phyloP scores from a whole-genome alignment of 495 filamentous ascomycete species.

The Pseudevernia furfuracea region DNA sequence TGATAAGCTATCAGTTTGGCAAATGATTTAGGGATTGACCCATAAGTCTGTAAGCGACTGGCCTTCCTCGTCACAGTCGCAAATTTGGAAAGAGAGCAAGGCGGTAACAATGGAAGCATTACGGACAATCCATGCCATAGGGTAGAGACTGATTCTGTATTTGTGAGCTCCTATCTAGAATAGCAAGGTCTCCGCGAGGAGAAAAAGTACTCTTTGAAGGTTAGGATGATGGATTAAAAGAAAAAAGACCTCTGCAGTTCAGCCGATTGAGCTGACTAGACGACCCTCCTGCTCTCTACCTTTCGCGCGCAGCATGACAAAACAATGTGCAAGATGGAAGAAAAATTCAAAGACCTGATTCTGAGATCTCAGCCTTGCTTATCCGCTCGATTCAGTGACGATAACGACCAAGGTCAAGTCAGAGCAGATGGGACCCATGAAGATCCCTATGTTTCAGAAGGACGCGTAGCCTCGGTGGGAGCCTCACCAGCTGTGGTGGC shows the following conservation, averaged over 20 bases:
- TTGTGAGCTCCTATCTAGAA: constrained; percentile 23
- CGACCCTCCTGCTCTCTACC: constrained; percentile 20
- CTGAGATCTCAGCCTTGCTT: constrained; percentile 9
- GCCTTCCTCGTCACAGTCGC: too few species aligned
- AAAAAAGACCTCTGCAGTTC: constrained; percentile 16
- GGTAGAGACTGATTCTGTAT: constrained; percentile 26
- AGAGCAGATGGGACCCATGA: constrained; percentile 9
- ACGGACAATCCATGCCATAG: background rate
- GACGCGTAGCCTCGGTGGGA: constrained; percentile 34
- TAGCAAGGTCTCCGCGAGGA: constrained; percentile 15
- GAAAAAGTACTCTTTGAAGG: constrained; percentile 17
- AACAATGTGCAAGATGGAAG: constrained; percentile 15
- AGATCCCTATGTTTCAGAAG: constrained; percentile 25
- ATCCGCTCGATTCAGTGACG: constrained; percentile 11
- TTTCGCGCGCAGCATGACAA: constrained; percentile 18
- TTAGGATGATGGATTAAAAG: constrained; percentile 11
- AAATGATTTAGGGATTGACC: too few species aligned
- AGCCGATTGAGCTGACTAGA: constrained; percentile 28
- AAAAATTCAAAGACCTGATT: constrained; percentile 4
- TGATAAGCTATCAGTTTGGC: too few species aligned
- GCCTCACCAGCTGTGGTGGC: constrained; percentile 39
- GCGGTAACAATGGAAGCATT: background rate
- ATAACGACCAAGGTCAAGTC: constrained; percentile 10
- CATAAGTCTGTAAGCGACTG: too few species aligned
- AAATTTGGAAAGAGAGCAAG: too few species aligned